Conservation (phyloP, 129 eudicot species). For the Logfia minima region DNA sequence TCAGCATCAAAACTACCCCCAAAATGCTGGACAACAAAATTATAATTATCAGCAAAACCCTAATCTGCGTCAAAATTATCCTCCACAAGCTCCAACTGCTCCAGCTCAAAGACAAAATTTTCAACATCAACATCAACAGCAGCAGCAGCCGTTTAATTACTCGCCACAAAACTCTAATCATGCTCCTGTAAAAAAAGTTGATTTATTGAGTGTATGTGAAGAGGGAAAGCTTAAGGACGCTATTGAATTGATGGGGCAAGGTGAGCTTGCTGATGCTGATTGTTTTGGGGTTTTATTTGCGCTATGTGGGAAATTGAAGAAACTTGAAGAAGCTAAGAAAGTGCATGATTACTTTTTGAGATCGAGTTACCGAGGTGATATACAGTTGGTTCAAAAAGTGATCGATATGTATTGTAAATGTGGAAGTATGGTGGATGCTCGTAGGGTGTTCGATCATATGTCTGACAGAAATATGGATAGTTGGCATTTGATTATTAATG, state of each 20-base stretch:
- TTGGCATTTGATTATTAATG: conserved; percentile 35
- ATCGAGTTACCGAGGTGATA: conserved; percentile 33
- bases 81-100: neutral
- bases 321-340: conserved; percentile 44
- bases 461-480: conserved; percentile 29
- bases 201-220: neutral
- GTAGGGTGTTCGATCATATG: conserved; percentile 43
- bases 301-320: conserved; percentile 35
- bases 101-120: conserved; percentile 11
- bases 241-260: conserved; percentile 8
- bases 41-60: neutral
- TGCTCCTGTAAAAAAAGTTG: conserved; percentile 1
- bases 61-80: neutral
- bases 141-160: conserved; percentile 1
- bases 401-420: conserved; percentile 42
- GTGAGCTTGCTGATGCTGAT: conserved; percentile 34
- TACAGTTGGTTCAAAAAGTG: conserved; percentile 24
- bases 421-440: conserved; percentile 44
- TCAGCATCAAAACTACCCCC: conserved; percentile 26
- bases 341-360: conserved; percentile 45
- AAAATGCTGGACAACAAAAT: conserved; percentile 5
- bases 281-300: conserved; percentile 29
- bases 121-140: conserved; percentile 17
- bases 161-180: neutral
- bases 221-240: conserved; percentile 15